Percentiles rank a stretch among this genome's conserved stretches.
phyloP scores from a whole-genome alignment of 2,329 filamentous ascomycete genomes.

The Cordyceps fumosorosea region DNA sequence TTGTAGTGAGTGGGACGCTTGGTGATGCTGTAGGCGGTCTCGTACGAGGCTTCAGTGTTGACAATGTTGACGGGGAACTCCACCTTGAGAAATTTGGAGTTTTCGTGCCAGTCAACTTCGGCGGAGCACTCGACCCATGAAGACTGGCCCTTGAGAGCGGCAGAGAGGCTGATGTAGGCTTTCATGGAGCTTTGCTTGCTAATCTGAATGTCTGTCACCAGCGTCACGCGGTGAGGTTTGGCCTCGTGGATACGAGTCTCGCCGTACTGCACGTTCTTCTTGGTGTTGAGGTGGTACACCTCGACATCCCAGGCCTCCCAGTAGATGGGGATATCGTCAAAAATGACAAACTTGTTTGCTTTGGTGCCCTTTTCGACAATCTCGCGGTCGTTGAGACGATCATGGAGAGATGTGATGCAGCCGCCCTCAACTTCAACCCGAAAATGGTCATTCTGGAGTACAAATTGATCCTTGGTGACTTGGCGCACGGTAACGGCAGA shows the following conservation, averaged over 20 bases:
- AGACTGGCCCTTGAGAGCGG: slow-evolving; percentile 50
- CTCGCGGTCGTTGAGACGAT: slow-evolving; percentile 67
- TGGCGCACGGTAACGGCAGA: slow-evolving; percentile 48
- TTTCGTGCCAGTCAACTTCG: slow-evolving; percentile 95
- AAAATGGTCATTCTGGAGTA: slow-evolving; percentile 73
- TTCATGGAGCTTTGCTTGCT: slow-evolving; percentile 81
- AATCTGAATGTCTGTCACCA: slow-evolving; percentile 80
- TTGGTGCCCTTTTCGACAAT: slow-evolving; percentile 66
- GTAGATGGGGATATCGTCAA: slow-evolving; percentile 94
- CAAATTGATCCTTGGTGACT: slow-evolving; percentile 56
- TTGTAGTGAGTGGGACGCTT: slow-evolving; percentile 95
- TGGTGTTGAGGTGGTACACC: slow-evolving; percentile 86
- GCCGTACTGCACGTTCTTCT: slow-evolving; percentile 64
- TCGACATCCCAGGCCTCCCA: slow-evolving; percentile 99
- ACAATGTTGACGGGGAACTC: slow-evolving; percentile 91
- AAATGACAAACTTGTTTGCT: slow-evolving; percentile 87
- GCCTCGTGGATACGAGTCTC: slow-evolving; percentile 65
- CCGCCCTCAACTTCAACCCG: slow-evolving; percentile 67
- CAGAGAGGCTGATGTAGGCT: slow-evolving; percentile 74
- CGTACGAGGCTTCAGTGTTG: slow-evolving; percentile 90
- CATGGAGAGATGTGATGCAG: slow-evolving; percentile 76
- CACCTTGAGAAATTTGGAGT: slow-evolving; percentile 96
- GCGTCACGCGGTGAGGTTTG: slow-evolving; percentile 68
- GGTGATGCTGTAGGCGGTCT: slow-evolving; percentile 88
- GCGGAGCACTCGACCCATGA: slow-evolving; percentile 71